phyloP scores from a whole-genome alignment of 106 monocot species.

The Agapanthus africanus region DNA sequence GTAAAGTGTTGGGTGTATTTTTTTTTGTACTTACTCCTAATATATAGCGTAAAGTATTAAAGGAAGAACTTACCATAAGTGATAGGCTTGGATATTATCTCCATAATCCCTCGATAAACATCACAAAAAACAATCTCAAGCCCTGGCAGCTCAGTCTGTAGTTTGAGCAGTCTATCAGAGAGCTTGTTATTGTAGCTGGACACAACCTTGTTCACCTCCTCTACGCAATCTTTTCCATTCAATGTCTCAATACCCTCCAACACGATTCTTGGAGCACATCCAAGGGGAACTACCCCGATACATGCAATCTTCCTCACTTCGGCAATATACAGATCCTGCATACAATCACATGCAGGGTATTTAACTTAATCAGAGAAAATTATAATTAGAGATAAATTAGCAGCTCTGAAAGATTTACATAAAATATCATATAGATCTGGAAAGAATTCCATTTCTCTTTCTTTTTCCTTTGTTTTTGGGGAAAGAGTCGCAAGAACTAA shows the following conservation, averaged over 20 bases:
- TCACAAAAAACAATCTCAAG: slow-evolving; percentile 51
- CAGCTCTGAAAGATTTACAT: too few relatives aligned
- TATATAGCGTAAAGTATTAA: background rate
- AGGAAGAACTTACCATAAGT: slow-evolving; percentile 17
- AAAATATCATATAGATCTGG: too few relatives aligned
- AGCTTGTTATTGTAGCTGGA: slow-evolving; percentile 32
- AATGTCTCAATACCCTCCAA: slow-evolving; percentile 1
- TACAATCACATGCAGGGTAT: too few relatives aligned
- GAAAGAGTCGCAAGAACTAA: too few relatives aligned
- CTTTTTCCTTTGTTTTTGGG: too few relatives aligned
- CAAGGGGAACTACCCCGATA: slow-evolving; percentile 39
- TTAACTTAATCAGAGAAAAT: too few relatives aligned
- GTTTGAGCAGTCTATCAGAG: slow-evolving; percentile 3
- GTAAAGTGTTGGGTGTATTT: too few relatives aligned
- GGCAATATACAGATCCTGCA: slow-evolving; percentile 50
- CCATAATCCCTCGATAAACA: slow-evolving; percentile 32
- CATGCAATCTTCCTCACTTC: slow-evolving; percentile 41
- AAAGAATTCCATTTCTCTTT: too few relatives aligned
- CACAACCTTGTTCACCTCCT: slow-evolving; percentile 42
- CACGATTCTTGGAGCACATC: slow-evolving; percentile 35
- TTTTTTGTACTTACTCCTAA: background rate
- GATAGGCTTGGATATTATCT: slow-evolving; percentile 36
- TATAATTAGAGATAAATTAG: too few relatives aligned
- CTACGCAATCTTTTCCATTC: slow-evolving; percentile 20
- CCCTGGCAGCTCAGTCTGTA: slow-evolving; percentile 16